These are phyloP conservation scores for Trebouxiophyceae sp. DNA, from an alignment of 163 green algal species.

Conservation along the genomic window DNA sequence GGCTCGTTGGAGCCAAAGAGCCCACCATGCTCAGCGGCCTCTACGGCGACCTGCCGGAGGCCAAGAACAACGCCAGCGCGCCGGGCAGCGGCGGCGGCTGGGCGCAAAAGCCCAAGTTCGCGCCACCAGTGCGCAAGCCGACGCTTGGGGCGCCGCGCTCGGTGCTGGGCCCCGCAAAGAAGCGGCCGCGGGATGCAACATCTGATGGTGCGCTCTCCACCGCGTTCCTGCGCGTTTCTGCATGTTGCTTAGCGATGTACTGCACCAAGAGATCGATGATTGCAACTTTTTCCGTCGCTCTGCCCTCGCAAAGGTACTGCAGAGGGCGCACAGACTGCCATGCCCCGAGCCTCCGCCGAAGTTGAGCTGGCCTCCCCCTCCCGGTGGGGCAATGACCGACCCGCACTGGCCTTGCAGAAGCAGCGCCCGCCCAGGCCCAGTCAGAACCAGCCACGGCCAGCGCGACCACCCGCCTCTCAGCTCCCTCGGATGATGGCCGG, in stretches of 20 bases:
- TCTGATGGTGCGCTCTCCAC: too few species aligned
- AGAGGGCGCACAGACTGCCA: too few species aligned
- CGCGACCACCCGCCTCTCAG: conserved; percentile 1
- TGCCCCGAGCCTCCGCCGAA: too few species aligned
- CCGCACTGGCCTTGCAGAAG: neutral
- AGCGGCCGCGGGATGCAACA: neutral
- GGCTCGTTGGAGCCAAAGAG: too few species aligned
- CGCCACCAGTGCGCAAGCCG: neutral
- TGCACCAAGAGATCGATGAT: too few species aligned
- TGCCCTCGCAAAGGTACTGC: too few species aligned
- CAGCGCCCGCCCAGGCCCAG: neutral
- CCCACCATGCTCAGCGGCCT: conserved; percentile 24
- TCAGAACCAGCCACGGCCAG: conserved; percentile 5
- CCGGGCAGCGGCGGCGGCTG: neutral
- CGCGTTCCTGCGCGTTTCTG: too few species aligned
- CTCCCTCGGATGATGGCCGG: neutral
- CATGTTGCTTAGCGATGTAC: too few species aligned
- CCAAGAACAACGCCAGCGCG: conserved; percentile 33
- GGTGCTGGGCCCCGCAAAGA: conserved; percentile 9
- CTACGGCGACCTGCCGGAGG: conserved; percentile 61
- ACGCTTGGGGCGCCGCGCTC: neutral
- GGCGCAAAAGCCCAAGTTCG: neutral
- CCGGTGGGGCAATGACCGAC: neutral
- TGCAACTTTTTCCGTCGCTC: neutral
- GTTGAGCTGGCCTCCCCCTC: too few species aligned